Evolutionary conservation across 495 filamentous ascomycete species (phyloP), one percentile per base, ranked within the genome.

Genomic region (Aspergillus homomorphus): DNA sequence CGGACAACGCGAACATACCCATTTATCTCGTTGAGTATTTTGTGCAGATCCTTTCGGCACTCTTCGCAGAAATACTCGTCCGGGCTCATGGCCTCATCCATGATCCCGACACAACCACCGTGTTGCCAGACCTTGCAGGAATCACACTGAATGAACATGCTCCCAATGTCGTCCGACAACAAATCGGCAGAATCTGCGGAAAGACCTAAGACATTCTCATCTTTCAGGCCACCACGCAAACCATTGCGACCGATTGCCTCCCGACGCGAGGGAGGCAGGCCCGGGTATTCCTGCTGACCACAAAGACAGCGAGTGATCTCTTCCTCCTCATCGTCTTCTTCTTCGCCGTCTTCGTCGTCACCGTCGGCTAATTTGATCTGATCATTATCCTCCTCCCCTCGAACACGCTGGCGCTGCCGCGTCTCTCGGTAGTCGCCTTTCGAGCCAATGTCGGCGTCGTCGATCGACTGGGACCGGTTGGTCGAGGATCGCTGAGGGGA

Each of bases 71-170:
- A 98, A 78, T 99, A 99, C 75, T 97, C 90, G 46, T 98, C 93
- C 30, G 92, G 95, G 68, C 88, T 93, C 69, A 86, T 86, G 54
- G 89, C 87, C 70, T 93, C 91, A 60, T 96, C 91, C 81, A 91
- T 92, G 62, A 99, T 96, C 41, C 94, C 94, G 51, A 99, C 95
- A 74, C 94, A 99, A 56, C 91, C 92, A 68, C 94, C 95, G 66
- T 99, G 94, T 68, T 99, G 94, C 94, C 94, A 99, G 54, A 97
- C 94, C 70, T 96, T 95, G 76, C 94, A 99, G 50, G 84, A 78
- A 72, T 99, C 94, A 83, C 94, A 99, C 77, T 98, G 94, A 59
- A 99, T 92, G 71, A 96, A 99, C 72, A 98, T 87, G 16, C 93
- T 92, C 41, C 94, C 93, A 50, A 89, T 79, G 48, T 96, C 93